Base-by-base conservation (phyloP, 495 filamentous ascomycete species). In the Tuber microsphaerosporum region DNA sequence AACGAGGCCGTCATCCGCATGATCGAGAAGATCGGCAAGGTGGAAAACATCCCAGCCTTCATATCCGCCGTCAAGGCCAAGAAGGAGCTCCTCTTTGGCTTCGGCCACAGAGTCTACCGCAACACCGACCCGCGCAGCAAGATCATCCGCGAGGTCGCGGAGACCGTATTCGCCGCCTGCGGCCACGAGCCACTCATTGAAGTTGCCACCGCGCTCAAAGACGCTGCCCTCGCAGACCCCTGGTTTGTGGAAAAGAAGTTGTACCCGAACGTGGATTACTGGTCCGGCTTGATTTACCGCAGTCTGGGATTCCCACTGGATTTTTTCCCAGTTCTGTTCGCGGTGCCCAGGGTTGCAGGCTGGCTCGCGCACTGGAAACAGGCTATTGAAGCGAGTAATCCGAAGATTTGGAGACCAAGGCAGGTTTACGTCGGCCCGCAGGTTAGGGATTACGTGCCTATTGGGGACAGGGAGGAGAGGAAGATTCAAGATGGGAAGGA, bases 211-310 rank as follows among this genome's bases (percentile, higher is more conserved):
- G 85, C 83, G 19, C 87, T 90, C 19, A 87, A 89, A 69, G 78
- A 82, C 22, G 83, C 86, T 12, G 88, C 87, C 0, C 81, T 82
- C 10, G 79, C 82, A 17, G 88, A 90, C 71, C 84, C 86, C 42
- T 90, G 88, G 75, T 89, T 90, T 65, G 75, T 80, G 8, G 80
- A 82, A 34, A 79, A 88, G 16, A 83, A 84, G 0, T 77, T 90
- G 69, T 86, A 87, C 61, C 86, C 87, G 0, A 90, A 90, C 76
- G 88, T 87, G 16, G 89, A 90, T 73, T 85, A 89, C 73, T 89
- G 88, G 81, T 87, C 86, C 8, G 85, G 85, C 39, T 87, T 90
- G 69, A 84, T 88, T n/a, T 90, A 88, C 70, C 87, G 86, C 10
- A 85, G 84, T 6, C 84, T 89, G 88, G 84, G 84, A 31, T 85